Conservation (phyloP, 1,284 basidiomycete species). For the Moesziomyces sp. region DNA sequence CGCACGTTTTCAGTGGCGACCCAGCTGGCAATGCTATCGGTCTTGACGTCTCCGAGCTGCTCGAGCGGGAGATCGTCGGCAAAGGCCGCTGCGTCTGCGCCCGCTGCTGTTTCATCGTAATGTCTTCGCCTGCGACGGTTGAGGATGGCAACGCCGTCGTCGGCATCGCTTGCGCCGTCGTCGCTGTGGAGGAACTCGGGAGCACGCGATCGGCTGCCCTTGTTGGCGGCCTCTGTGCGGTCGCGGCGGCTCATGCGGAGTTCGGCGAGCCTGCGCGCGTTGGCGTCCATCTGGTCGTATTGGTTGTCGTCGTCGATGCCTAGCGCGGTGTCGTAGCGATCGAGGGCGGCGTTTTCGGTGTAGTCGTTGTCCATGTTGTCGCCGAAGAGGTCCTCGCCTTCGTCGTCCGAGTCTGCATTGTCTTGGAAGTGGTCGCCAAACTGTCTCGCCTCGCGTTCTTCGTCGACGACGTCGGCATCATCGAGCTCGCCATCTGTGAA, state of each 20-base stretch:
- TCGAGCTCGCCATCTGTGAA: slow-evolving; percentile 59
- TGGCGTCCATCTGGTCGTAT: slow-evolving; percentile 78
- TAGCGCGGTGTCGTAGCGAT: slow-evolving; percentile 82
- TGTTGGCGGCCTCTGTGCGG: slow-evolving; percentile 75
- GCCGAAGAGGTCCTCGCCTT: slow-evolving; percentile 93
- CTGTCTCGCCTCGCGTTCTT: slow-evolving; percentile 56
- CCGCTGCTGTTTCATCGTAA: slow-evolving; percentile 69
- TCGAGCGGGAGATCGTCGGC: slow-evolving; percentile 89
- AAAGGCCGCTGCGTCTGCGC: slow-evolving; percentile 74
- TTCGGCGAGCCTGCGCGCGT: slow-evolving; percentile 85
- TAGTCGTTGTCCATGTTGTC: slow-evolving; percentile 85
- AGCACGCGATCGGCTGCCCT: slow-evolving; percentile 75
- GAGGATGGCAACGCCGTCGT: slow-evolving; percentile 65
- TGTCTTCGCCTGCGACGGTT: slow-evolving; percentile 67
- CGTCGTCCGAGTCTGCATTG: slow-evolving; percentile 75
- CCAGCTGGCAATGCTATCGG: slow-evolving; percentile 96
- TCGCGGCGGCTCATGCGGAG: slow-evolving; percentile 88
- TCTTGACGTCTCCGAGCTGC: slow-evolving; percentile 96
- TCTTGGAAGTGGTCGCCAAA: slow-evolving; percentile 72
- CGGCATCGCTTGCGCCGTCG: slow-evolving; percentile 68
- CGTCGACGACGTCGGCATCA: slow-evolving; percentile 56
- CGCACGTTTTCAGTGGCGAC: slow-evolving; percentile 90
- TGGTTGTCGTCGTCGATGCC: slow-evolving; percentile 85
- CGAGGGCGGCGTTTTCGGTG: slow-evolving; percentile 81
- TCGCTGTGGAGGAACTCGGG: slow-evolving; percentile 85